Evolutionary conservation across 352 stramenopile species (phyloP).

Genomic region (Phytophthora quininea): DNA sequence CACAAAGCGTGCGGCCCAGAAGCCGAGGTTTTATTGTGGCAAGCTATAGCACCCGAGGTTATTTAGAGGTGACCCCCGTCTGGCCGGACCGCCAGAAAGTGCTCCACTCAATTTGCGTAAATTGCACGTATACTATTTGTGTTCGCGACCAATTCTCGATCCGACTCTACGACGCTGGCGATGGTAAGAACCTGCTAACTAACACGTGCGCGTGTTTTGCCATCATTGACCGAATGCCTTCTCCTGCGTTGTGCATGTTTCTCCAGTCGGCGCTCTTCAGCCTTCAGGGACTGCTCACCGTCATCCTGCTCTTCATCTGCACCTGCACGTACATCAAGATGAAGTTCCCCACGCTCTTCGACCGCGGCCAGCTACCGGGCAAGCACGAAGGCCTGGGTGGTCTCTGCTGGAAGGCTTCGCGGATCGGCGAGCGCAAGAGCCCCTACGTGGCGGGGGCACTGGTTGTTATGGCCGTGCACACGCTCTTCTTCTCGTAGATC

Average conservation of each 20-base stretch:
- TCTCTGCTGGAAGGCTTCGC: constrained; percentile 92
- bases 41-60: background rate
- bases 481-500: constrained; percentile 86
- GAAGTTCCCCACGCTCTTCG: constrained; percentile 96
- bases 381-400: constrained; percentile 89
- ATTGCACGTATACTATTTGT: constrained; percentile 12
- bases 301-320: constrained; percentile 97
- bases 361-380: constrained; percentile 79
- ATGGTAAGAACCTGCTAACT: too few species aligned
- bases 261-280: constrained; percentile 96
- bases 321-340: constrained; percentile 97
- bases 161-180: too few species aligned
- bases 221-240: too few species aligned
- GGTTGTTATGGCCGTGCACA: constrained; percentile 91
- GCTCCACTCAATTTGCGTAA: constrained; percentile 11
- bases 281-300: constrained; percentile 95
- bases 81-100: background rate
- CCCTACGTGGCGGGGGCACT: constrained; percentile 85
- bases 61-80: background rate
- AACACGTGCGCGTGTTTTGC: too few species aligned
- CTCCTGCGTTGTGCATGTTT: constrained; percentile 5
- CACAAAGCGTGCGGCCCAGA: constrained; percentile 14
- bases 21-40: constrained; percentile 14
- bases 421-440: constrained; percentile 93
- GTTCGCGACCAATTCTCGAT: too few species aligned